Conservation (phyloP, 2,329 filamentous ascomycete genomes). For the Fusarium equiseti region DNA sequence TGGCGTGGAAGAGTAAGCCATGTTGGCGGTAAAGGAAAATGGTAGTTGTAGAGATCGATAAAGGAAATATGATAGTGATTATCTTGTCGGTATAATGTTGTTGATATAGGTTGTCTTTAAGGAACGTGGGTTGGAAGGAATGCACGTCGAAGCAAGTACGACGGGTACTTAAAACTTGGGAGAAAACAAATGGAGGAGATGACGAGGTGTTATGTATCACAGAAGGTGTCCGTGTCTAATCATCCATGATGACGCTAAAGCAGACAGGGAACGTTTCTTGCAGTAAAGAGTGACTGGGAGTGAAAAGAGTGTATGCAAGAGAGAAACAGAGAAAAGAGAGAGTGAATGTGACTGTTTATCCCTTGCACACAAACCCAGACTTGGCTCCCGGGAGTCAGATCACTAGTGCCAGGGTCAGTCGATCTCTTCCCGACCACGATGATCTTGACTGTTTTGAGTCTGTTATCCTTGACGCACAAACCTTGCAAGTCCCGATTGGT, state of each 20-base stretch:
- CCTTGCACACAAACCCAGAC: slow-evolving; percentile 19
- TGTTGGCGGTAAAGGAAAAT: not conserved
- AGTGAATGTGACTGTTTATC: slow-evolving; percentile 10
- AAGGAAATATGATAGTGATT: not conserved
- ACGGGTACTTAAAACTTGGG: not conserved
- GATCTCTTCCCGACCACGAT: slow-evolving; percentile 26
- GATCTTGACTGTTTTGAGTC: slow-evolving; percentile 32
- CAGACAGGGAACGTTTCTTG: slow-evolving; percentile 16
- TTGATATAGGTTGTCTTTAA: slow-evolving; percentile 17
- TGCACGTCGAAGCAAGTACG: slow-evolving; percentile 22
- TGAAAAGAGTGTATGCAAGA: not conserved
- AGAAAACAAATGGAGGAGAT: slow-evolving; percentile 18
- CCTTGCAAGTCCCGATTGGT: slow-evolving; percentile 28
- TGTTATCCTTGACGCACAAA: not conserved
- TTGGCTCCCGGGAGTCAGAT: slow-evolving; percentile 27
- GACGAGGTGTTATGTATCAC: slow-evolving; percentile 34
- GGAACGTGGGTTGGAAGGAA: slow-evolving; percentile 43
- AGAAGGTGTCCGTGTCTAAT: not conserved
- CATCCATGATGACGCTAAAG: slow-evolving; percentile 2
- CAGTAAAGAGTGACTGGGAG: not conserved
- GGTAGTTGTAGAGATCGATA: not conserved
- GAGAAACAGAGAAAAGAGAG: not conserved
- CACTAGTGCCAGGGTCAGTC: slow-evolving; percentile 15
- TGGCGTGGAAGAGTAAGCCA: slow-evolving; percentile 46
- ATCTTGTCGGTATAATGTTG: not conserved